Percentiles rank a stretch among this genome's conserved stretches.
phyloP scores from a whole-genome alignment of 495 filamentous ascomycete species.

The Talaromyces stipitatus region DNA sequence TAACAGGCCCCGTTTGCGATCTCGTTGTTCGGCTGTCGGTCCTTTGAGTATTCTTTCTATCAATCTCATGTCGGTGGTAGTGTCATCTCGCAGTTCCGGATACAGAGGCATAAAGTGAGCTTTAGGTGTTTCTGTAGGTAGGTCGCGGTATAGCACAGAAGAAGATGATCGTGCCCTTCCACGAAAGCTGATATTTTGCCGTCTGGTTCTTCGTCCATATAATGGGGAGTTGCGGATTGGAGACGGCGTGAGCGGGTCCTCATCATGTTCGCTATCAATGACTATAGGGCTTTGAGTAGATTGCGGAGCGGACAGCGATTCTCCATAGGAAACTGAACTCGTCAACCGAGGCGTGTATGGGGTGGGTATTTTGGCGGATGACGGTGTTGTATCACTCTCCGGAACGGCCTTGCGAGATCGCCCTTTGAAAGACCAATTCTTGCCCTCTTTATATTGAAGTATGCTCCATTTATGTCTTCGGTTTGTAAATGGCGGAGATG shows the following conservation, averaged over 20 bases:
- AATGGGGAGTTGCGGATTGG: neutral
- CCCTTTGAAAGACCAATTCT: neutral
- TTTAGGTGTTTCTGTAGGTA: neutral
- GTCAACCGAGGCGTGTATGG: no score
- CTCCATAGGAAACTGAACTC: neutral
- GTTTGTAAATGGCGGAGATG: neutral
- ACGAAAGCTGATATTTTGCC: neutral
- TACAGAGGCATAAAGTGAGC: neutral
- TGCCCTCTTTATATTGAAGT: neutral
- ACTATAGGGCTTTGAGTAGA: neutral
- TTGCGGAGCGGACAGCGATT: neutral
- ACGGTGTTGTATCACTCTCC: neutral
- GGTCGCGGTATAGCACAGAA: neutral
- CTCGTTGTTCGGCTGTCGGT: neutral
- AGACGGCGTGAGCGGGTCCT: neutral
- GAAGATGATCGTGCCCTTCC: neutral
- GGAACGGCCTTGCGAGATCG: neutral
- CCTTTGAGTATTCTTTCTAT: neutral
- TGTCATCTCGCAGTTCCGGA: neutral
- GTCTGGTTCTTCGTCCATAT: neutral
- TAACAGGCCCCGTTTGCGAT: neutral
- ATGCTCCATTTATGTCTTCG: neutral
- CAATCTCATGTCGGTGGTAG: neutral
- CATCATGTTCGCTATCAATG: neutral
- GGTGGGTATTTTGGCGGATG: no score